A percentile compares a stretch with the other conserved stretches of the same genome.
Conservation (phyloP, 768 basidiomycete species). For the Pisolithus albus region DNA sequence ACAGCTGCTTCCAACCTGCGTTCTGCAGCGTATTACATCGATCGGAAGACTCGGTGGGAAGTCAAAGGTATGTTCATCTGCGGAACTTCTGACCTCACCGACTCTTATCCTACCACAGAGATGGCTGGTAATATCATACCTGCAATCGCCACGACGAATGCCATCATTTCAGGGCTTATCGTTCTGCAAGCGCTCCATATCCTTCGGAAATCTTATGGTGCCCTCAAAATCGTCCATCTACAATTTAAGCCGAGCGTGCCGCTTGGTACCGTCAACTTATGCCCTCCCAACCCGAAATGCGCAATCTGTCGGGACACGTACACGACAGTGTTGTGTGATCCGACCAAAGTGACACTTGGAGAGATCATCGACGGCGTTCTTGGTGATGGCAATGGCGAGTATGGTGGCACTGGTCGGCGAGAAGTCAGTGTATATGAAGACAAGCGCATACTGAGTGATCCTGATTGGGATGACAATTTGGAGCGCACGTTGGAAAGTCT, state of each 20-base stretch:
- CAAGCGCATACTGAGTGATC: constrained; percentile 79
- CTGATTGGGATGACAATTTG: constrained; percentile 89
- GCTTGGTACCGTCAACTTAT: constrained; percentile 60
- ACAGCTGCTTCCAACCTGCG: constrained; percentile 92
- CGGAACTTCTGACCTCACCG: neutral
- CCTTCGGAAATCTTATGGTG: constrained; percentile 55
- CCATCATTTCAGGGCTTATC: constrained; percentile 91
- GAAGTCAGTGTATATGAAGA: constrained; percentile 85
- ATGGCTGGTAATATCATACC: constrained; percentile 99
- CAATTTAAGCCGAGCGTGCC: constrained; percentile 77
- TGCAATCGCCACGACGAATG: constrained; percentile 98
- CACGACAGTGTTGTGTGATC: constrained; percentile 65
- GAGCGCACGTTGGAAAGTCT: constrained; percentile 76
- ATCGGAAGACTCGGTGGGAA: constrained; percentile 88
- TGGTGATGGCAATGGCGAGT: constrained; percentile 37
- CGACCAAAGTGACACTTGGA: constrained; percentile 57
- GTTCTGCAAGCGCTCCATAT: constrained; percentile 89
- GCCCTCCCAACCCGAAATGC: constrained; percentile 68
- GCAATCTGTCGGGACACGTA: constrained; percentile 87
- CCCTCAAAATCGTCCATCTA: constrained; percentile 68
- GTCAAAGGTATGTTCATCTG: constrained; percentile 68
- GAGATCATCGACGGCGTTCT: constrained; percentile 67
- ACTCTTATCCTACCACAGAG: constrained; percentile 42
- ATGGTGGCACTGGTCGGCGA: constrained; percentile 31
- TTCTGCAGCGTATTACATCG: constrained; percentile 84